Conservation (phyloP, 2,329 filamentous ascomycete genomes). For the Didymella exigua region DNA sequence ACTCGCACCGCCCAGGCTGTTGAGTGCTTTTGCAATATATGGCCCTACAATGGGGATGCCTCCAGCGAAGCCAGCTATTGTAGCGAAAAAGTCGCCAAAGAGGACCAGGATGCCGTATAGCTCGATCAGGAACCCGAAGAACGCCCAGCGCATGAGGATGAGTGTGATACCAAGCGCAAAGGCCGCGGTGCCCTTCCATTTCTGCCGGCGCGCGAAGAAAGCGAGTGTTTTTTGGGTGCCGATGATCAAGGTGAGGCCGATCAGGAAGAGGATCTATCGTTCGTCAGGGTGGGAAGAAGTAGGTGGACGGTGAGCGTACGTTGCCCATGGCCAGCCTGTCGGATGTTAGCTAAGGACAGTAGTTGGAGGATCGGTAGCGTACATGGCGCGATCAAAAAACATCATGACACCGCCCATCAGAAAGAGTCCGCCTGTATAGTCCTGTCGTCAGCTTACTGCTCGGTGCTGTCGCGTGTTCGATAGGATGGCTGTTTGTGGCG, state of each 20-base stretch:
- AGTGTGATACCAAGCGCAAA: slow-evolving; percentile 83
- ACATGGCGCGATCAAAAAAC: slow-evolving; percentile 98
- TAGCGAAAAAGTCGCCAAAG: slow-evolving; percentile 95
- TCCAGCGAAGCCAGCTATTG: slow-evolving; percentile 84
- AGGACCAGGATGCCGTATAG: slow-evolving; percentile 90
- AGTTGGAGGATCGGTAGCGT: slow-evolving; percentile 42
- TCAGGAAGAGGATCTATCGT: slow-evolving; percentile 88
- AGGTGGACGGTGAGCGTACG: slow-evolving; percentile 55
- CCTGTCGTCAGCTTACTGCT: not conserved
- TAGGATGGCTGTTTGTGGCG: slow-evolving; percentile 21
- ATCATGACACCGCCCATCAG: slow-evolving; percentile 91
- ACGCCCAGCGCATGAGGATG: slow-evolving; percentile 87
- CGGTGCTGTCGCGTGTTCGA: slow-evolving; percentile 14
- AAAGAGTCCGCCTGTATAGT: slow-evolving; percentile 80
- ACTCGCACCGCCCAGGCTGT: slow-evolving; percentile 57
- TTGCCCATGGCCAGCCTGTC: slow-evolving; percentile 95
- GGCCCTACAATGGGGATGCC: slow-evolving; percentile 85
- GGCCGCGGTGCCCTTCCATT: slow-evolving; percentile 86
- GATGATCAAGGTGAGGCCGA: slow-evolving; percentile 95
- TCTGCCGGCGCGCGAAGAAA: slow-evolving; percentile 94
- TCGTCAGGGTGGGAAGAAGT: slow-evolving; percentile 11
- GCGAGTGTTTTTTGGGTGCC: slow-evolving; percentile 86
- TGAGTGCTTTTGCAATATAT: slow-evolving; percentile 76
- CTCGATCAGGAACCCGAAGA: slow-evolving; percentile 89
- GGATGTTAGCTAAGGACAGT: slow-evolving; percentile 11